Conservation (phyloP, 768 basidiomycete genomes). For the Cubamyces lactineus region DNA sequence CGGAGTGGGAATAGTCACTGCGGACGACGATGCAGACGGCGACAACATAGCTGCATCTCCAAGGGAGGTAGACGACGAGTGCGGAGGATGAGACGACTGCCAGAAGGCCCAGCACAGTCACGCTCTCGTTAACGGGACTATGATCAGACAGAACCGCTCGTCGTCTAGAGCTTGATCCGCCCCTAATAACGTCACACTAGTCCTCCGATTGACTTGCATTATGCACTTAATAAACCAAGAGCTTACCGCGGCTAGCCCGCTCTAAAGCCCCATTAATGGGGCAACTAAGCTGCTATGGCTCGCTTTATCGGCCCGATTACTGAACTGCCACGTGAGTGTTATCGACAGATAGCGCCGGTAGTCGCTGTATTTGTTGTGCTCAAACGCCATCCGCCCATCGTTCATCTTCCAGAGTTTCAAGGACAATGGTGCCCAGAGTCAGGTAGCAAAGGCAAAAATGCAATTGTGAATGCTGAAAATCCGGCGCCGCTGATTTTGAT, state of each 20-base stretch:
- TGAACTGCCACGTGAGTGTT: neutral
- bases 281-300: too few species aligned
- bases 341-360: too few species aligned
- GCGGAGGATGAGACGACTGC: slow-evolving; percentile 16
- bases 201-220: too few species aligned
- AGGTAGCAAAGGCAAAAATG: too few species aligned
- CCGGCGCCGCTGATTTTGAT: too few species aligned
- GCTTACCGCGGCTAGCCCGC: neutral
- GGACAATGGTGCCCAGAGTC: too few species aligned
- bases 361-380: too few species aligned
- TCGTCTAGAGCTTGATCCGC: neutral
- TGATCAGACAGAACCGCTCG: slow-evolving; percentile 1
- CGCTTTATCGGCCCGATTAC: neutral
- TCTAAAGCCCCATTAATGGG: neutral
- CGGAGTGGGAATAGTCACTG: slow-evolving; percentile 77
- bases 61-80: neutral
- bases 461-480: too few species aligned
- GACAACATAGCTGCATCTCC: slow-evolving; percentile 40
- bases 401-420: too few species aligned
- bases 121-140: neutral
- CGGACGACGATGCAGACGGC: slow-evolving; percentile 76
- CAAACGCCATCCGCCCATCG: too few species aligned
- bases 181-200: neutral
- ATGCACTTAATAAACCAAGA: too few species aligned
- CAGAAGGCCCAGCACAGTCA: neutral